These are phyloP conservation scores for Bruguiera hainesii DNA, from an alignment of 441 rosid genomes.

Conservation along the genomic window DNA sequence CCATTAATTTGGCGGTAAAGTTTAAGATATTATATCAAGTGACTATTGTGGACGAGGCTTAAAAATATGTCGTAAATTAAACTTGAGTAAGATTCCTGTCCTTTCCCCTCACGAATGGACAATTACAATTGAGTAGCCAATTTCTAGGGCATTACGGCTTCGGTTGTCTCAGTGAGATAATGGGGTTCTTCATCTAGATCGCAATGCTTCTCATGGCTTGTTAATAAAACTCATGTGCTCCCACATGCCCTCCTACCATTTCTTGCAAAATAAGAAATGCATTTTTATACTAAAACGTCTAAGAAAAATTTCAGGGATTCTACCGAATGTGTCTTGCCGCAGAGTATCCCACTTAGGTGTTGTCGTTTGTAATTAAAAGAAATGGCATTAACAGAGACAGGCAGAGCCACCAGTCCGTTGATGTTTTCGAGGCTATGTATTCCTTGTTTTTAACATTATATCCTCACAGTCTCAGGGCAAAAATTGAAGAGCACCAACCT, in stretches of 20 bases:
- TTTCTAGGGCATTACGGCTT: background rate
- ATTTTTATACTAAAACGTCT: background rate
- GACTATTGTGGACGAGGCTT: no score
- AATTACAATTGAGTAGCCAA: background rate
- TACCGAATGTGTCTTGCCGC: background rate
- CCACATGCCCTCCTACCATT: background rate
- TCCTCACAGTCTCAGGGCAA: no score
- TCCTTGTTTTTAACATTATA: background rate
- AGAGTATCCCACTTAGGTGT: background rate
- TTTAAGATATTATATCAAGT: no score
- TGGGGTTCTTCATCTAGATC: background rate
- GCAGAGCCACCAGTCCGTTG: background rate
- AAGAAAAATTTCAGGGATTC: background rate
- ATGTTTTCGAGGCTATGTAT: background rate
- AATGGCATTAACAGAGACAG: background rate
- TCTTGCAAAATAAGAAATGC: no score
- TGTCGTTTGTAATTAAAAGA: background rate
- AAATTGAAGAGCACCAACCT: background rate
- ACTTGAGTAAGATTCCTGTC: background rate
- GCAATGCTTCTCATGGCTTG: background rate
- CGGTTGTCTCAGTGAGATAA: background rate
- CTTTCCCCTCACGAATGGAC: background rate
- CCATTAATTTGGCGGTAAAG: no score
- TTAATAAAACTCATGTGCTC: background rate
- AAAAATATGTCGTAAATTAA: no score